Evolutionary conservation across 208 protist genomes (phyloP).

Genomic region (Porcisia deanei): DNA sequence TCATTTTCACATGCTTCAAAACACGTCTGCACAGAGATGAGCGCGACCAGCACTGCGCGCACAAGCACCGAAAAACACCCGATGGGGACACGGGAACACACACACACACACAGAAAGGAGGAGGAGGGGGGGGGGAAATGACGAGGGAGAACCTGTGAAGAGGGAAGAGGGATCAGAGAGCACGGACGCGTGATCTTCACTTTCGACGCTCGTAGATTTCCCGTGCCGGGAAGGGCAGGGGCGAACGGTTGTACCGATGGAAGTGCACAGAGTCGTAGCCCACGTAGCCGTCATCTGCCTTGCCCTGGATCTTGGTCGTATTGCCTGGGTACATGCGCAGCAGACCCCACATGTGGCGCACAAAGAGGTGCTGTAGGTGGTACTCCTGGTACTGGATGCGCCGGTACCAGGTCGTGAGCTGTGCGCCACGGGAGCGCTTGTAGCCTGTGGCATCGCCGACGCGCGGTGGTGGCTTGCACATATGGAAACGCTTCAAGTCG

Average conservation of each 20-base stretch:
- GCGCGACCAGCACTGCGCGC: neutral
- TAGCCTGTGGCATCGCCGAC: slow-evolving; percentile 85
- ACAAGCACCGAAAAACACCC: neutral
- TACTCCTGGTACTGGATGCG: slow-evolving; percentile 93
- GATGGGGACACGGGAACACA: neutral
- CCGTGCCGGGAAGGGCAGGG: slow-evolving; percentile 77
- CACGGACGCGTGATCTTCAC: slow-evolving; percentile 19
- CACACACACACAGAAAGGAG: neutral
- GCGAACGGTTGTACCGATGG: slow-evolving; percentile 87
- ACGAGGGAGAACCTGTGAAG: neutral
- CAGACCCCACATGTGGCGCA: slow-evolving; percentile 82
- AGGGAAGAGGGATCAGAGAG: neutral
- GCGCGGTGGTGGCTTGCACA: slow-evolving; percentile 74
- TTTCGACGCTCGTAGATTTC: slow-evolving; percentile 91
- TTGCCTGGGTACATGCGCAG: slow-evolving; percentile 87
- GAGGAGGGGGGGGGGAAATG: no score
- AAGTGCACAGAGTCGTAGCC: slow-evolving; percentile 85
- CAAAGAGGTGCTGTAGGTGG: slow-evolving; percentile 89
- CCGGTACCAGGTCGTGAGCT: slow-evolving; percentile 87
- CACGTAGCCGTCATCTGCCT: slow-evolving; percentile 85
- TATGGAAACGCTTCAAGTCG: slow-evolving; percentile 76
- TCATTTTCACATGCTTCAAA: no score
- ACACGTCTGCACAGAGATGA: no score
- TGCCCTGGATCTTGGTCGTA: slow-evolving; percentile 83
- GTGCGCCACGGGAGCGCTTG: slow-evolving; percentile 72